A percentile compares a stretch with the other conserved stretches of the same genome.
phyloP scores from a whole-genome alignment of 345 rosid genomes.

The Geranium rotundifolium region DNA sequence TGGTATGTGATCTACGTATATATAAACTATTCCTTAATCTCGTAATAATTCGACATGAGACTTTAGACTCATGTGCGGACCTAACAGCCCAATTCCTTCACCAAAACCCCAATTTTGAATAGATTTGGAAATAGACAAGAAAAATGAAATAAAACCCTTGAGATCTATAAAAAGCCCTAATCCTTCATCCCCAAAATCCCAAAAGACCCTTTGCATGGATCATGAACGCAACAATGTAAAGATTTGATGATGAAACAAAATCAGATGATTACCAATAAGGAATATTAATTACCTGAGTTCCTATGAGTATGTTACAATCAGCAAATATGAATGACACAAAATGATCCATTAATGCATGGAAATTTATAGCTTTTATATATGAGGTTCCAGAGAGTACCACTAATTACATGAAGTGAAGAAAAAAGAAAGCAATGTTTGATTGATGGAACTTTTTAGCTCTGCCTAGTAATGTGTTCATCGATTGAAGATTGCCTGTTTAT shows the following conservation, averaged over 20 bases:
- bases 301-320: background rate
- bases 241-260: too few relatives aligned
- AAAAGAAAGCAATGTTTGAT: background rate
- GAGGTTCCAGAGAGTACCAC: too few relatives aligned
- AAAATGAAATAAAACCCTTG: background rate
- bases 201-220: too few relatives aligned
- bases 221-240: background rate
- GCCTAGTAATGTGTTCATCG: background rate
- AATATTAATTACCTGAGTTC: background rate
- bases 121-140: too few relatives aligned
- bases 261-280: background rate
- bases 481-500: background rate
- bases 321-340: background rate
- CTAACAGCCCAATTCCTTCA: too few relatives aligned
- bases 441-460: background rate
- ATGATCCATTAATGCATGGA: background rate
- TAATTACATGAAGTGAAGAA: background rate
- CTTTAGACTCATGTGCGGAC: too few relatives aligned
- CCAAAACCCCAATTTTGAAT: too few relatives aligned
- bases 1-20: too few relatives aligned
- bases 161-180: background rate
- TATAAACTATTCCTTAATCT: too few relatives aligned
- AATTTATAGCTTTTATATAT: background rate
- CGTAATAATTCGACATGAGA: too few relatives aligned
- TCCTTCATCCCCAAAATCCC: too few relatives aligned